These are phyloP conservation scores for Tuber umbilicatum DNA, from an alignment of 495 filamentous ascomycete species.

Conservation along the genomic window DNA sequence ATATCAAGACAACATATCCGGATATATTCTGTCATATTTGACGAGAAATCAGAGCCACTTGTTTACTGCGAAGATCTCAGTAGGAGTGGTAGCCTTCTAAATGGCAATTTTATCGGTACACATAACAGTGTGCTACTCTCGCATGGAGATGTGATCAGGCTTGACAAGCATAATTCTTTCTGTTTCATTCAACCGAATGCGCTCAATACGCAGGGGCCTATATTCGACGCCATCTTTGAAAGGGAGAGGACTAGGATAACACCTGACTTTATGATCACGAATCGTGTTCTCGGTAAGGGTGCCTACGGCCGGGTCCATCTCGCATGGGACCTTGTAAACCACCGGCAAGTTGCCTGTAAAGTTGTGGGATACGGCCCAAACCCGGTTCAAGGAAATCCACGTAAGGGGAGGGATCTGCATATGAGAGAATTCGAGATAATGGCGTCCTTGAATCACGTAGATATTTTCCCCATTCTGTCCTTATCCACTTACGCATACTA, in stretches of 20 bases:
- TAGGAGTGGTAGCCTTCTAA: conserved; percentile 48
- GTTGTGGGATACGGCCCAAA: conserved; percentile 43
- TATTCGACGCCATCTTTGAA: conserved; percentile 15
- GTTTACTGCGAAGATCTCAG: conserved; percentile 53
- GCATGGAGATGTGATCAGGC: conserved; percentile 47
- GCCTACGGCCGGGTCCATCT: conserved; percentile 50
- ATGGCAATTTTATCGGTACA: conserved; percentile 44
- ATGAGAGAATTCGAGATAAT: conserved; percentile 43
- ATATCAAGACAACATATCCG: conserved; percentile 42
- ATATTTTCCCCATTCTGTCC: conserved; percentile 5
- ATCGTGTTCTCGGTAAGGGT: conserved; percentile 49
- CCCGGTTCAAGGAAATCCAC: conserved; percentile 10
- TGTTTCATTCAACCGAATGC: conserved; percentile 19
- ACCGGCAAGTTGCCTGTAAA: conserved; percentile 52
- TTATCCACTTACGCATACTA: background rate
- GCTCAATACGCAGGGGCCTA: background rate
- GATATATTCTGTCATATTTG: conserved; percentile 51
- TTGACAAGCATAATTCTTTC: conserved; percentile 20
- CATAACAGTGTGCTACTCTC: conserved; percentile 46
- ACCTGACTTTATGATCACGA: conserved; percentile 44
- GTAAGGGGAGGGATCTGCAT: conserved; percentile 20
- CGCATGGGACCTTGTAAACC: conserved; percentile 44
- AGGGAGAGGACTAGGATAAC: conserved; percentile 17
- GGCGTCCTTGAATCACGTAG: conserved; percentile 45
- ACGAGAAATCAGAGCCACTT: conserved; percentile 46